phyloP scores from a whole-genome alignment of 2,329 filamentous ascomycete species.

The Verticillium nubilum region DNA sequence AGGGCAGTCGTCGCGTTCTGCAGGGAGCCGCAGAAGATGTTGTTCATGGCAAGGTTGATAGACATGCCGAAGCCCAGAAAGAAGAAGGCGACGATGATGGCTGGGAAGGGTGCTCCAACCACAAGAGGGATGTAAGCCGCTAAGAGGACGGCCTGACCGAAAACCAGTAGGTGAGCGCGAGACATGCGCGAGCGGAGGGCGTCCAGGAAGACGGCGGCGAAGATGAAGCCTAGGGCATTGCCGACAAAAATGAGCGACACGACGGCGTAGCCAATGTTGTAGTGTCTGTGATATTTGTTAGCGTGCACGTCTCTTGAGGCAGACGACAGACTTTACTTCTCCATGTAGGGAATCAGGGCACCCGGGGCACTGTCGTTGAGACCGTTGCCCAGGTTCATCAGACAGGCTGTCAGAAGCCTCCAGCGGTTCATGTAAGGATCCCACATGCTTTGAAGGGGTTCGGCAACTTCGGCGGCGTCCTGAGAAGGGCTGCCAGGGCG shows the following conservation, averaged over 20 bases:
- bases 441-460: conserved; percentile 50
- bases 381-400: conserved; percentile 64
- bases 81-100: conserved; percentile 64
- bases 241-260: conserved; percentile 80
- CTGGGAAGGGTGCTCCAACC: conserved; percentile 63
- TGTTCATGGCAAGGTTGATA: conserved; percentile 50
- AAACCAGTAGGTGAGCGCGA: conserved; percentile 56
- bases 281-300: conserved; percentile 40
- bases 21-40: conserved; percentile 53
- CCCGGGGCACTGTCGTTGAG: conserved; percentile 72
- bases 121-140: conserved; percentile 61
- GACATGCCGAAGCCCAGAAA: conserved; percentile 57
- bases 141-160: conserved; percentile 51
- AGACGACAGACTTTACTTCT: conserved; percentile 36
- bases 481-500: conserved; percentile 39
- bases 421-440: conserved; percentile 65
- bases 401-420: conserved; percentile 57
- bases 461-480: conserved; percentile 27
- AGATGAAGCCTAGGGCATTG: conserved; percentile 71
- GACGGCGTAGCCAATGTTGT: conserved; percentile 69
- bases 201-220: conserved; percentile 66
- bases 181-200: conserved; percentile 57
- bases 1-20: conserved; percentile 48
- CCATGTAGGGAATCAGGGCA: conserved; percentile 76
- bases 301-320: neutral